Evolutionary conservation across 2,329 filamentous ascomycete species (phyloP).

Genomic region (Trichocomaceae sp.): DNA sequence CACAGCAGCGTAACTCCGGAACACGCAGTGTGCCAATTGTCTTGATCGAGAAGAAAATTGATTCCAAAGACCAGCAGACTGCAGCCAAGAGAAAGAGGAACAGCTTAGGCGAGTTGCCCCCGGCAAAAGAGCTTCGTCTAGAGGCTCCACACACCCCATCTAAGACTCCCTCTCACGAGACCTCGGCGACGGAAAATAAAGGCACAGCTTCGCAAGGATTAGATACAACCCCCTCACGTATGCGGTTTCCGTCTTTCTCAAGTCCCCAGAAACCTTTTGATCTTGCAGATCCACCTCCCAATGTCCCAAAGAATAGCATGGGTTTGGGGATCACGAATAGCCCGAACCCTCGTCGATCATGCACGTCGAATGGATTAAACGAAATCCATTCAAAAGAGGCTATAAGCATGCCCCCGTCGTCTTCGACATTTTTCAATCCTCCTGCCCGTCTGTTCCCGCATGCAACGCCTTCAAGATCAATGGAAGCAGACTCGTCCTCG

Average conservation of each 20-base stretch:
- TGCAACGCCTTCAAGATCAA: neutral
- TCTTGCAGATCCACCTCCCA: neutral
- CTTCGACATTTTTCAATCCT: neutral
- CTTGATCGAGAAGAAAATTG: neutral
- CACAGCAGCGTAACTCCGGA: neutral
- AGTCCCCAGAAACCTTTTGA: neutral
- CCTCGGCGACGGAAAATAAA: neutral
- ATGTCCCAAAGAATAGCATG: neutral
- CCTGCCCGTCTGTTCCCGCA: neutral
- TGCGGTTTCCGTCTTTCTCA: neutral
- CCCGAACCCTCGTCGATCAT: neutral
- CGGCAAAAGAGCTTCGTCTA: neutral
- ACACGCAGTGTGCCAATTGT: neutral
- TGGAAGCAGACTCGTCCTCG: neutral
- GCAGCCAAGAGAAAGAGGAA: neutral
- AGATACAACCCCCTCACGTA: neutral
- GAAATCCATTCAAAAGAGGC: neutral
- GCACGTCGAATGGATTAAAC: neutral
- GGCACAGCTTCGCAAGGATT: neutral
- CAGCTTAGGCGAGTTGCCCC: neutral
- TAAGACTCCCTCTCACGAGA: neutral
- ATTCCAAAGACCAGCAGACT: neutral
- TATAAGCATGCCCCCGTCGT: neutral
- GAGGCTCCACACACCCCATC: neutral
- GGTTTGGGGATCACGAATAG: neutral